A percentile compares a stretch with the other conserved stretches of the same genome.
Conservation (phyloP, 1,139 yeast species). For the Arxiozyma slooffiae region DNA sequence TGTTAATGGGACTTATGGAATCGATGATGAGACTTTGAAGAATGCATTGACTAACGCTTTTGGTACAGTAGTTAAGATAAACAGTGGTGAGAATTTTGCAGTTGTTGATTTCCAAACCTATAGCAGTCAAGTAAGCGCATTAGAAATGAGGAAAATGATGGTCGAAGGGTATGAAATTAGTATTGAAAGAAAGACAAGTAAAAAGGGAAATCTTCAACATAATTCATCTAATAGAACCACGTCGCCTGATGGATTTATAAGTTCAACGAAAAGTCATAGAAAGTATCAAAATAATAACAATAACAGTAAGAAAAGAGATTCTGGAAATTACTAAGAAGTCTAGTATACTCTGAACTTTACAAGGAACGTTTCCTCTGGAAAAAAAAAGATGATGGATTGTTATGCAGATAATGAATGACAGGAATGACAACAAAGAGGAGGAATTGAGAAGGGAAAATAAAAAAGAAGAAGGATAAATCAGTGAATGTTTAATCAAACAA, state of each 20-base stretch:
- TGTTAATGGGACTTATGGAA: constrained; percentile 24
- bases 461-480: background rate
- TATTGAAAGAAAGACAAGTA: constrained; percentile 23
- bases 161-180: constrained; percentile 20
- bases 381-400: too few species aligned
- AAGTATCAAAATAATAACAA: constrained; percentile 3
- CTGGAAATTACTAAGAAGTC: background rate
- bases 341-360: background rate
- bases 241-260: constrained; percentile 4
- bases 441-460: background rate
- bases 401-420: too few species aligned
- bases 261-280: constrained; percentile 2
- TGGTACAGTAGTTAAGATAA: constrained; percentile 26
- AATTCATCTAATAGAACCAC: background rate
- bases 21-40: constrained; percentile 22
- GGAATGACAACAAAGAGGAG: too few species aligned
- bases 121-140: constrained; percentile 25
- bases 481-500: background rate
- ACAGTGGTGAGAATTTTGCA: constrained; percentile 26
- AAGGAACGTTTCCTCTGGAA: background rate
- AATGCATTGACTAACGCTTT: constrained; percentile 20
- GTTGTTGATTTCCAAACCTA: constrained; percentile 28
- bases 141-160: constrained; percentile 20
- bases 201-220: constrained; percentile 10
- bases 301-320: constrained; percentile 2